Evolutionary conservation across 345 rosid genomes (phyloP), one percentile per base, ranked within the genome.

Genomic region (Laguncularia racemosa): DNA sequence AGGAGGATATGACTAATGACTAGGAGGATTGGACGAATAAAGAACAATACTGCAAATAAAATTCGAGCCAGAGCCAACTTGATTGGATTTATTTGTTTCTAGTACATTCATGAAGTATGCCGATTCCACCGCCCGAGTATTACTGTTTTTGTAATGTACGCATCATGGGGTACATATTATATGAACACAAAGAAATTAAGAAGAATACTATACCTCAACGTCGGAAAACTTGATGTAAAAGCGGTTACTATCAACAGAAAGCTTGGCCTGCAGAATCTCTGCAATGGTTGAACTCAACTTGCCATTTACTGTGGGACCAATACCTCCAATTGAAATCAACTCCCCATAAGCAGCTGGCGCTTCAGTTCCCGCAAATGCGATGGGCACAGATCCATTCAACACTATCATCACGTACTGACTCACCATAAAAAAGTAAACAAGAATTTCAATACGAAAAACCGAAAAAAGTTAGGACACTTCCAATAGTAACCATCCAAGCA

Each of bases 341-440:
- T 90, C 99, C 40, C 89, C 99, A 56, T 82, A 88, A 0, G 97
- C 96, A 53, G 96, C 99, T 0, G 96, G 95, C 21, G 73, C 89
- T 73, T 90, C 99, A 3, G 81, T 82, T 13, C 95, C 95, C 6
- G 89, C 84, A 78, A 95, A 88, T 52, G 95, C 82, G 66, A 90
- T 80, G 16, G 97, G 95, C 55, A 90, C 96, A 43, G 88, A 83
- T n/a, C 80, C 86, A 51, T 93, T 88, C 38, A 93, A 46, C 73
- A 93, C 58, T 58, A 93, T 78, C 96, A 93, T 93, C 71, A 93
- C 97, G 73, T 83, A 89, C 96, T 85, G 85, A 20, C 14, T 44
- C 48, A 21, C 52, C 44, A 10, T 20, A 28, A 52, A 44, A 43
- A 44, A 52, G n/a, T n/a, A n/a, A n/a, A 60, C 40, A 12, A 20